phyloP scores from a whole-genome alignment of 768 basidiomycete genomes.

The Scleroderma bovista region DNA sequence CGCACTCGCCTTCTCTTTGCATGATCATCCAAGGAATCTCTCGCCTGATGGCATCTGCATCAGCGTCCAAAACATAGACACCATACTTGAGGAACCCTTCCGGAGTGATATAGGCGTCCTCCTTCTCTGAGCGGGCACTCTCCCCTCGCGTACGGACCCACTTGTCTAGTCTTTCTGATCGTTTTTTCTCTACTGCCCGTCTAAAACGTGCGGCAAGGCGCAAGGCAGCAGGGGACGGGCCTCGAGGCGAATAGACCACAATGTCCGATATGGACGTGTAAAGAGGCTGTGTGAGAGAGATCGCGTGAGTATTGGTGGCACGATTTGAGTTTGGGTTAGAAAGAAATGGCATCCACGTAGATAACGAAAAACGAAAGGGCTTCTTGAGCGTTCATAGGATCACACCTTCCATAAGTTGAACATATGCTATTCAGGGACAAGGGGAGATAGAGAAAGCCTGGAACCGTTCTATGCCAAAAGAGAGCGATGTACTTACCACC shows the following conservation, averaged over 20 bases:
- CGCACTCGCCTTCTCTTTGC: conserved; percentile 23
- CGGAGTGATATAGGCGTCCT: conserved; percentile 17
- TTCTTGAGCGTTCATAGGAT: not conserved
- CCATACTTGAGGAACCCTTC: conserved; percentile 27
- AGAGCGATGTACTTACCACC: conserved; percentile 49
- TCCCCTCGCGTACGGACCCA: conserved; percentile 12
- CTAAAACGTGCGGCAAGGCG: conserved; percentile 62
- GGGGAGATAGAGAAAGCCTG: conserved; percentile 4
- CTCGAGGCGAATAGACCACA: conserved; percentile 77
- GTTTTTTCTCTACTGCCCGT: conserved; percentile 55
- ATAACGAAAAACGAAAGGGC: not conserved
- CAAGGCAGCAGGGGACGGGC: conserved; percentile 47
- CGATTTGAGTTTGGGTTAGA: not conserved
- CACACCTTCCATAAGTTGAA: not conserved
- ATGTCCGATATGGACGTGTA: conserved; percentile 88
- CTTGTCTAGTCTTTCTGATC: conserved; percentile 38
- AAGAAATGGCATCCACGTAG: not conserved
- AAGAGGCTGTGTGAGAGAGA: conserved; percentile 49
- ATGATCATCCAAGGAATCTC: conserved; percentile 25
- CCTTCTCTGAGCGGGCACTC: conserved; percentile 4
- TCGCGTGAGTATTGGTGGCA: conserved; percentile 6
- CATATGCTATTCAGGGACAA: not conserved
- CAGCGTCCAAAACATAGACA: conserved; percentile 27
- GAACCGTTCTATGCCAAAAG: conserved; percentile 1
- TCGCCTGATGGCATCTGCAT: conserved; percentile 19